phyloP scores from a whole-genome alignment of 139 green algal species.

The Closterium sp. region DNA sequence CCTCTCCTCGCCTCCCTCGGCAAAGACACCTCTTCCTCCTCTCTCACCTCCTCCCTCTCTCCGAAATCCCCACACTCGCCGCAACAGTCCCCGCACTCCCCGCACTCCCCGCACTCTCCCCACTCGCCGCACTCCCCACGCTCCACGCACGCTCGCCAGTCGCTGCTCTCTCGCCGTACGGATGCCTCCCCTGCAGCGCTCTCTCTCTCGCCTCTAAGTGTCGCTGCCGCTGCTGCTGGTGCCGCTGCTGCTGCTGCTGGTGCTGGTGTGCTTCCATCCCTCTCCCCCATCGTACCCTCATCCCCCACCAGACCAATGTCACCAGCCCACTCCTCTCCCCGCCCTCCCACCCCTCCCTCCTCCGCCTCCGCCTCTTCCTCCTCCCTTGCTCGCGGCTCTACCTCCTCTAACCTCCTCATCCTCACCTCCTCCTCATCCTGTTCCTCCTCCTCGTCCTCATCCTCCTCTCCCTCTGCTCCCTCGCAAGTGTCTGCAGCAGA shows the following conservation, averaged over 20 bases:
- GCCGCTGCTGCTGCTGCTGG: no score
- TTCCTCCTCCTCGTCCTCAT: neutral
- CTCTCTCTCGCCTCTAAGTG: neutral
- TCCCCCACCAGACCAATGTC: neutral
- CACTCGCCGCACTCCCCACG: neutral
- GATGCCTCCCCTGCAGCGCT: neutral
- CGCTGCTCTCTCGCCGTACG: neutral
- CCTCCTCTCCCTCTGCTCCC: neutral
- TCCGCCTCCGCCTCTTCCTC: neutral
- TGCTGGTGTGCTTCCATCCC: no score
- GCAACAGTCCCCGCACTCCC: neutral
- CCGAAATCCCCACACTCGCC: neutral
- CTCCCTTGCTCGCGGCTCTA: neutral
- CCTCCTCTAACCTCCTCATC: neutral
- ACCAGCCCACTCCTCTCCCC: neutral
- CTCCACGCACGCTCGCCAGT: neutral
- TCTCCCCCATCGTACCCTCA: neutral
- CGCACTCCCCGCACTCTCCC: neutral
- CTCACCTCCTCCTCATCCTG: neutral
- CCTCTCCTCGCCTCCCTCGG: neutral
- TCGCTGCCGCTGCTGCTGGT: no score
- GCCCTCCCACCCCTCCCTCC: neutral
- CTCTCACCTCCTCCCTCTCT: neutral
- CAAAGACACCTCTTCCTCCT: neutral
- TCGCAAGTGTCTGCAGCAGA: neutral